A percentile compares a stretch with the other conserved stretches of the same genome.
These are phyloP conservation scores for Penicillium sp. DNA, from an alignment of 2,329 filamentous ascomycete species.

Conservation along the genomic window DNA sequence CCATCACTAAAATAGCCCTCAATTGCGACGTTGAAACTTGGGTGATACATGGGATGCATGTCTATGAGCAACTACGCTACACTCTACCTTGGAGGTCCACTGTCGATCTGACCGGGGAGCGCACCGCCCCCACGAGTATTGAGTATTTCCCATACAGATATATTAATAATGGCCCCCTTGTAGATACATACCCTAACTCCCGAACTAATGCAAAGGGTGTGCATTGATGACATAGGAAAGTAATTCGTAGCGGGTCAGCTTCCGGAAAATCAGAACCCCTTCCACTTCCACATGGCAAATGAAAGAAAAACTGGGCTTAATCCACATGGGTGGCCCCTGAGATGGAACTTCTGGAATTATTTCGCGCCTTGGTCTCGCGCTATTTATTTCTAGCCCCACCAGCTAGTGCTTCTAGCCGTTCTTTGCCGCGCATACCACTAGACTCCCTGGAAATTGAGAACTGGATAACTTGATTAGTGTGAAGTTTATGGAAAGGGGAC, in stretches of 20 bases:
- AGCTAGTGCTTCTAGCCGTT: conserved; percentile 30
- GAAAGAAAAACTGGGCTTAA: neutral
- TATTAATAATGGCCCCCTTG: neutral
- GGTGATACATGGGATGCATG: neutral
- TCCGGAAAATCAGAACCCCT: neutral
- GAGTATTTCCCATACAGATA: neutral
- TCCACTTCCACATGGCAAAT: neutral
- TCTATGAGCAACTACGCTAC: neutral
- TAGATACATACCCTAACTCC: neutral
- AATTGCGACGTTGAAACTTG: neutral
- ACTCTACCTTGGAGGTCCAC: neutral
- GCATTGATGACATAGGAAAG: neutral
- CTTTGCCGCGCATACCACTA: conserved; percentile 13
- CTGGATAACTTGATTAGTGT: neutral
- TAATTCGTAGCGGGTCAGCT: neutral
- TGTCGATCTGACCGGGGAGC: conserved; percentile 1
- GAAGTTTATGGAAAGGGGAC: neutral
- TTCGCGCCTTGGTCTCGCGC: conserved; percentile 2
- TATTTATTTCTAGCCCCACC: conserved; percentile 23
- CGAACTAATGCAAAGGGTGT: neutral
- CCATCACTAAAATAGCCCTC: neutral
- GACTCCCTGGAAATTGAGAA: neutral
- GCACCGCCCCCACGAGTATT: neutral
- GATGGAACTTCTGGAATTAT: conserved; percentile 22
- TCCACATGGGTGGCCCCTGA: conserved; percentile 13